A percentile compares a stretch with the other conserved stretches of the same genome.
These are phyloP conservation scores for Rhodotorula paludigena DNA, from an alignment of 768 basidiomycete species.

Conservation along the genomic window DNA sequence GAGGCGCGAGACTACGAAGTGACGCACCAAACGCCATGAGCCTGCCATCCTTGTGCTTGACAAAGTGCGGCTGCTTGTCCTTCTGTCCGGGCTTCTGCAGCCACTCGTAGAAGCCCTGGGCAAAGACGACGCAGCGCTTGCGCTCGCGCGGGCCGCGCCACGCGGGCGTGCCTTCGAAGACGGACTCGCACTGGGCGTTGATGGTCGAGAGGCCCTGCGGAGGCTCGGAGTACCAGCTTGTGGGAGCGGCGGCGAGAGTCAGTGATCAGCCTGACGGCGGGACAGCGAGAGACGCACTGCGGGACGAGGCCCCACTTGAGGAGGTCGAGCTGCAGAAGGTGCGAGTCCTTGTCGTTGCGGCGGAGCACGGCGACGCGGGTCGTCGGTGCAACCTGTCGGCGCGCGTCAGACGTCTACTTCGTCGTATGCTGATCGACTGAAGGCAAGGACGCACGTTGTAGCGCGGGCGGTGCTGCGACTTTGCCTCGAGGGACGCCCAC, in stretches of 20 bases:
- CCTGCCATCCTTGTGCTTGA: slow-evolving; percentile 58
- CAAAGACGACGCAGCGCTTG: slow-evolving; percentile 79
- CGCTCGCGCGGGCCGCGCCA: slow-evolving; percentile 77
- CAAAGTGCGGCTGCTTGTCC: slow-evolving; percentile 79
- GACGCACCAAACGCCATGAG: slow-evolving; percentile 72
- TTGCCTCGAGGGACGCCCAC: slow-evolving; percentile 1
- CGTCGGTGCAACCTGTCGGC: slow-evolving; percentile 8
- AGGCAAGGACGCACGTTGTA: slow-evolving; percentile 15
- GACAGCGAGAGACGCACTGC: not conserved
- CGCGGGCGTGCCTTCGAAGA: slow-evolving; percentile 66
- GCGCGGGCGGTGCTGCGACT: not conserved
- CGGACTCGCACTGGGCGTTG: slow-evolving; percentile 80
- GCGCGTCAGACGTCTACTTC: not conserved
- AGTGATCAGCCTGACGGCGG: not conserved
- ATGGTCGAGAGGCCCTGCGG: slow-evolving; percentile 68
- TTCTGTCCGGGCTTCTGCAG: slow-evolving; percentile 64
- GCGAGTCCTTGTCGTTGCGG: not conserved
- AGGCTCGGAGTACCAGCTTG: slow-evolving; percentile 75
- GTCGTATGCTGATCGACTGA: too few species aligned
- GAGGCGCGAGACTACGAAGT: not conserved
- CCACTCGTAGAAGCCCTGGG: slow-evolving; percentile 95
- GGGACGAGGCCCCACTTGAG: slow-evolving; percentile 13
- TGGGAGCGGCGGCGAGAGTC: slow-evolving; percentile 48
- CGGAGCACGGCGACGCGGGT: not conserved
- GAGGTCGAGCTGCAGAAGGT: not conserved